Evolutionary conservation across 1,284 basidiomycete genomes (phyloP).

Genomic region (Trichosporon sp.): DNA sequence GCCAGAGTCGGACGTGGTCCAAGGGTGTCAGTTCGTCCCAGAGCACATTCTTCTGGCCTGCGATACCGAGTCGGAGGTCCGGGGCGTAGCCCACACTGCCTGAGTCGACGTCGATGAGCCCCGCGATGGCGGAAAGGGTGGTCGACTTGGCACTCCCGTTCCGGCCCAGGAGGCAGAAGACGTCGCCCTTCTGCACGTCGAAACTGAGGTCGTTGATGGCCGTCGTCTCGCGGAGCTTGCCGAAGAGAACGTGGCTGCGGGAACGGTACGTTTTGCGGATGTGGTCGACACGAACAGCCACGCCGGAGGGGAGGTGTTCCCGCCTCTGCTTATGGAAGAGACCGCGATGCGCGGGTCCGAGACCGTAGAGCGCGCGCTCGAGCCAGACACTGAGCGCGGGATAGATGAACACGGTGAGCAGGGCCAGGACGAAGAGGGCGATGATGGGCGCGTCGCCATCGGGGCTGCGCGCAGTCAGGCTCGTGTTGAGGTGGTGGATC

Average conservation of each 20-base stretch:
- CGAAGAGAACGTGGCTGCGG: constrained; percentile 35
- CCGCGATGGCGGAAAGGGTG: constrained; percentile 67
- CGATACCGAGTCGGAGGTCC: constrained; percentile 64
- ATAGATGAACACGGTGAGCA: constrained; percentile 73
- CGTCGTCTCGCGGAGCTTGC: constrained; percentile 59
- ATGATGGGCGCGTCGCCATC: constrained; percentile 64
- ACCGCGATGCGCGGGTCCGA: constrained; percentile 31
- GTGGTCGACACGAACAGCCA: constrained; percentile 37
- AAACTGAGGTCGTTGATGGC: constrained; percentile 68
- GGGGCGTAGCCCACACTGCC: constrained; percentile 66
- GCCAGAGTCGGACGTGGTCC: constrained; percentile 73
- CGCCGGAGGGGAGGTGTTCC: constrained; percentile 21
- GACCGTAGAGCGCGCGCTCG: constrained; percentile 68
- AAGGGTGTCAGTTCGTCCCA: constrained; percentile 74
- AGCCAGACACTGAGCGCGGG: constrained; percentile 65
- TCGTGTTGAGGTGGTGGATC: constrained; percentile 62
- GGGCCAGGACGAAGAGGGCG: constrained; percentile 65
- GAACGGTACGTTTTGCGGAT: constrained; percentile 39
- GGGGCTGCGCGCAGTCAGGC: constrained; percentile 64
- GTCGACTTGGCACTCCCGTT: constrained; percentile 78
- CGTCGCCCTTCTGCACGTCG: constrained; percentile 68
- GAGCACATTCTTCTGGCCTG: constrained; percentile 79
- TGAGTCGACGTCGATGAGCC: constrained; percentile 64
- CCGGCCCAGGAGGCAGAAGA: constrained; percentile 70
- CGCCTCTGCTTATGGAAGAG: not conserved